A percentile compares a stretch with the other conserved stretches of the same genome.
Conservation (phyloP, 768 basidiomycete species). For the Lenzites betulinus region DNA sequence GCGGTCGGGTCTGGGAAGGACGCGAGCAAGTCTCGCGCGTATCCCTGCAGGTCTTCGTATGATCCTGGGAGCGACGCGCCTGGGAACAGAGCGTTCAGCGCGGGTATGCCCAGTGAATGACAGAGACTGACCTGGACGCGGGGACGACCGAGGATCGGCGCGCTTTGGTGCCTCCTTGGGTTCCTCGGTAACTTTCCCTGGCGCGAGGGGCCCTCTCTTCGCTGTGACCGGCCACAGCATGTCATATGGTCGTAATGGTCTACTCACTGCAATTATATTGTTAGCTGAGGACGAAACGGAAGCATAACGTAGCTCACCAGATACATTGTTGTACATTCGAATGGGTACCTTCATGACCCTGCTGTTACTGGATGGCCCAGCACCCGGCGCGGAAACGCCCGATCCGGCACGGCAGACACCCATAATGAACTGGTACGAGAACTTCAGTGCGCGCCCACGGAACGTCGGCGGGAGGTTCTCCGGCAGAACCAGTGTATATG, state of each 20-base stretch:
- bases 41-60: conserved; percentile 50
- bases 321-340: conserved; percentile 85
- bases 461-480: conserved; percentile 87
- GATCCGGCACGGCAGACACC: conserved; percentile 73
- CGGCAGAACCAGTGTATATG: conserved; percentile 77
- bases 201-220: conserved; percentile 3
- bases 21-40: conserved; percentile 53
- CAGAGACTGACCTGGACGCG: conserved; percentile 11
- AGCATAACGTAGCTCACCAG: conserved; percentile 49
- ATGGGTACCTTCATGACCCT: conserved; percentile 91
- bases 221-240: conserved; percentile 72
- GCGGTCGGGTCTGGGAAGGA: conserved; percentile 39
- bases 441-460: conserved; percentile 77
- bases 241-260: conserved; percentile 70
- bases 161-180: conserved; percentile 1
- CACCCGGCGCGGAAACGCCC: conserved; percentile 10
- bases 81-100: background rate
- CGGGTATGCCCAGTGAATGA: background rate
- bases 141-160: background rate
- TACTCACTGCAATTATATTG: conserved; percentile 42
- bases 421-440: conserved; percentile 89
- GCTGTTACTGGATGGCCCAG: conserved; percentile 56
- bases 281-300: background rate
- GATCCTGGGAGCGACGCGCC: conserved; percentile 28
- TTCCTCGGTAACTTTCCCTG: conserved; percentile 18